phyloP scores from a whole-genome alignment of 495 filamentous ascomycete genomes.

The Elasticomyces elasticus region DNA sequence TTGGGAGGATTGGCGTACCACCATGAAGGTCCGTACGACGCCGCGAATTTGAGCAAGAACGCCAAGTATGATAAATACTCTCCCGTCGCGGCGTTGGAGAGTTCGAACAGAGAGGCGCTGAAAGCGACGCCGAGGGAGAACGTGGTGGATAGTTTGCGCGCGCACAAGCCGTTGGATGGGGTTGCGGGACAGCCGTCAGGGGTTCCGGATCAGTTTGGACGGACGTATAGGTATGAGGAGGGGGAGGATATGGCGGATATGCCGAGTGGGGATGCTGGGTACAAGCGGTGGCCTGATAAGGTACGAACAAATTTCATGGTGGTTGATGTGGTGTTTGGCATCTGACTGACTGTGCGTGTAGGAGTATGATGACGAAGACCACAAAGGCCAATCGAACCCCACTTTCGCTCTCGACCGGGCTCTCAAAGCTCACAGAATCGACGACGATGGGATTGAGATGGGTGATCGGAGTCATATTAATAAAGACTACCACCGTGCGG shows the following conservation, averaged over 20 bases:
- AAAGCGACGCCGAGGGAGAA: slow-evolving; percentile 75
- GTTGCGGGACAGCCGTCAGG: slow-evolving; percentile 69
- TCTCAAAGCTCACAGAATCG: slow-evolving; percentile 43
- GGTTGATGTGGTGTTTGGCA: background rate
- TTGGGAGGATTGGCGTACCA: slow-evolving; percentile 58
- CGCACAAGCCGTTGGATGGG: slow-evolving; percentile 78
- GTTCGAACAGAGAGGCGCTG: slow-evolving; percentile 67
- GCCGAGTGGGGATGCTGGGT: slow-evolving; percentile 47
- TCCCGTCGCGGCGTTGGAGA: slow-evolving; percentile 67
- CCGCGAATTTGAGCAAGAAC: slow-evolving; percentile 64
- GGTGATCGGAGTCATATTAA: slow-evolving; percentile 23
- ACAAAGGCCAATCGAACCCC: slow-evolving; percentile 75
- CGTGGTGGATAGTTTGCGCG: slow-evolving; percentile 60
- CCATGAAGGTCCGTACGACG: slow-evolving; percentile 89
- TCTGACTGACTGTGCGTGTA: slow-evolving; percentile 24
- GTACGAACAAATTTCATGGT: too few relatives aligned
- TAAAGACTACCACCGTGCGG: slow-evolving; percentile 17
- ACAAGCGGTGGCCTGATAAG: slow-evolving; percentile 56
- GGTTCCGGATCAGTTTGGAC: slow-evolving; percentile 51
- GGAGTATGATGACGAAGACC: slow-evolving; percentile 59
- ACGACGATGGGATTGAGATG: slow-evolving; percentile 29
- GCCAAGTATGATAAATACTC: slow-evolving; percentile 42
- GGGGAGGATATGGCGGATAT: slow-evolving; percentile 78
- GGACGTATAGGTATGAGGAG: slow-evolving; percentile 70
- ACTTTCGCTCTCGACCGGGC: slow-evolving; percentile 57